Percentiles rank a stretch among this genome's conserved stretches.
Evolutionary conservation across 495 filamentous ascomycete species (phyloP).

Genomic region (Podospora pseudopauciseta): DNA sequence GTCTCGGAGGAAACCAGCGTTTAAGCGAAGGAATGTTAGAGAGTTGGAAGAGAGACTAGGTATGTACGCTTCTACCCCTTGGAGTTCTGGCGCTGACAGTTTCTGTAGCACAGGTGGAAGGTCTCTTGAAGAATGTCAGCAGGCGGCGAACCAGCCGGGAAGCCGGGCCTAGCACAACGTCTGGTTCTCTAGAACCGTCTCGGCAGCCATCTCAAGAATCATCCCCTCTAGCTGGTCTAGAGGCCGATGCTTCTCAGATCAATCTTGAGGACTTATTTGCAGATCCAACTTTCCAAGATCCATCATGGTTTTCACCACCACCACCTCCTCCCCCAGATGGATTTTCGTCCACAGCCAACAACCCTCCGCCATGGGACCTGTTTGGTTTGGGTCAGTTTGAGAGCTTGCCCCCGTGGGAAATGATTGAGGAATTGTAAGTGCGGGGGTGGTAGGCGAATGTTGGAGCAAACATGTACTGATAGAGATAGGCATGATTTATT

Average conservation of each 20-base stretch:
- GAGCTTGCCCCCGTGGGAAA: slow-evolving; percentile 40
- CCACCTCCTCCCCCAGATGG: background rate
- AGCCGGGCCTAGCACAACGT: background rate
- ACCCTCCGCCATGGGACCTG: slow-evolving; percentile 25
- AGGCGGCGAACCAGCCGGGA: slow-evolving; percentile 13
- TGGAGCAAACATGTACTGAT: background rate
- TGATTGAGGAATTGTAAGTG: slow-evolving; percentile 49
- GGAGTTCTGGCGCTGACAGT: background rate
- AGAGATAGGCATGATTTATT: slow-evolving; percentile 37
- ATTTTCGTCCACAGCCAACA: background rate
- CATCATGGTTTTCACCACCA: background rate
- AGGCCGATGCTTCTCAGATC: background rate
- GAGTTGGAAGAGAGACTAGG: slow-evolving; percentile 78
- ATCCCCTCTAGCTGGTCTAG: slow-evolving; percentile 3
- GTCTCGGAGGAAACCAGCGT: slow-evolving; percentile 78
- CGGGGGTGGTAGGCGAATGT: background rate
- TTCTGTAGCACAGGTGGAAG: slow-evolving; percentile 46
- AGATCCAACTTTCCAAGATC: background rate
- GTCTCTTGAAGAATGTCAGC: slow-evolving; percentile 37
- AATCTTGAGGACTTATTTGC: slow-evolving; percentile 5
- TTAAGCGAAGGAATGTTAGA: slow-evolving; percentile 84
- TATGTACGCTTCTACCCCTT: slow-evolving; percentile 31
- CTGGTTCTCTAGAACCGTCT: background rate
- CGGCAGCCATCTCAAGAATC: slow-evolving; percentile 5
- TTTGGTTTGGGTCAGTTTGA: slow-evolving; percentile 43